phyloP scores from a whole-genome alignment of 202 grass and related monocot genomes.

The Bolboschoenoplectus hybrid region DNA sequence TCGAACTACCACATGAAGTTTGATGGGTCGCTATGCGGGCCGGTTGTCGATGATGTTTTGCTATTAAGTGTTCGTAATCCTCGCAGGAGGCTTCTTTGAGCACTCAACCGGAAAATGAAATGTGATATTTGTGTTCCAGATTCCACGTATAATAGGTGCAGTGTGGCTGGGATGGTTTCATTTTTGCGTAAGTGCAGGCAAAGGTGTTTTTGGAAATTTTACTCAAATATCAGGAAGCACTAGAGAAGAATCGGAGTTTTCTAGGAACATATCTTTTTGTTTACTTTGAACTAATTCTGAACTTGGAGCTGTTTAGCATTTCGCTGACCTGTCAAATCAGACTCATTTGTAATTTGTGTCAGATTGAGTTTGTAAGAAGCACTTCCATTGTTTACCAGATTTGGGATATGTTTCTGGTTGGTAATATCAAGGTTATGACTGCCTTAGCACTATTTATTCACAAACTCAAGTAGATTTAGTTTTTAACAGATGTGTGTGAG shows the following conservation, averaged over 20 bases:
- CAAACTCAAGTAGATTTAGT: not conserved
- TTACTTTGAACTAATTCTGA: not conserved
- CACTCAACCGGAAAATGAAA: not conserved
- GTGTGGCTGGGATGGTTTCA: not conserved
- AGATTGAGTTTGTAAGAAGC: not conserved
- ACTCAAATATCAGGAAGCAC: not conserved
- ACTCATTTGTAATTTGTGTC: not conserved
- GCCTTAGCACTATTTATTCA: not conserved
- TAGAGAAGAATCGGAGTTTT: not conserved
- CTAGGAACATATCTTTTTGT: not conserved
- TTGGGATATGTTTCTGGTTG: too few species aligned
- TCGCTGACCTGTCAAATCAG: not conserved
- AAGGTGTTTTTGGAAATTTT: not conserved
- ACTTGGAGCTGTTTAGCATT: not conserved
- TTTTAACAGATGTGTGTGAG: not conserved
- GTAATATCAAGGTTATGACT: not conserved
- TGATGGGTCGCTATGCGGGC: slow-evolving; percentile 72
- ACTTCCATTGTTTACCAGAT: not conserved
- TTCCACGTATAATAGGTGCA: not conserved
- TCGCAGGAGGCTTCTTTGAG: slow-evolving; percentile 40
- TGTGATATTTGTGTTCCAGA: not conserved
- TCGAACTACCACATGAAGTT: slow-evolving; percentile 50
- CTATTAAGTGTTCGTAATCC: slow-evolving; percentile 44
- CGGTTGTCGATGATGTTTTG: slow-evolving; percentile 51
- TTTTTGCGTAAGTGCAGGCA: not conserved